phyloP scores from a whole-genome alignment of 495 filamentous ascomycete genomes.

The Venustampulla echinocandica region DNA sequence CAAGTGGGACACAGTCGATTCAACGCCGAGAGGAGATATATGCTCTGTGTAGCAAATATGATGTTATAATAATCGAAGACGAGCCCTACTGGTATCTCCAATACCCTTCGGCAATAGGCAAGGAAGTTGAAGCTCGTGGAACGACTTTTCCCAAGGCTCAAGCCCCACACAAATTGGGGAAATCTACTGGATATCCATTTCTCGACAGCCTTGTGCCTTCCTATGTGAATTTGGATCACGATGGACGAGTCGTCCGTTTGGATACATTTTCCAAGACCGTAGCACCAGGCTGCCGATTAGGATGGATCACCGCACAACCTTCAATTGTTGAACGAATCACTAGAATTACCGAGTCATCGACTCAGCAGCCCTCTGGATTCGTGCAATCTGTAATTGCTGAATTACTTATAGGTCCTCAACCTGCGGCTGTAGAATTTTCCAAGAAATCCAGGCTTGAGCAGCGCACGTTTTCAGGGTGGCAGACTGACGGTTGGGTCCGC shows the following conservation, averaged over 20 bases:
- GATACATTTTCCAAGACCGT: constrained; percentile 83
- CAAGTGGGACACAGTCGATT: constrained; percentile 61
- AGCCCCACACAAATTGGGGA: constrained; percentile 28
- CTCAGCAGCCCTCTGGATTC: constrained; percentile 81
- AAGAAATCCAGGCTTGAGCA: constrained; percentile 23
- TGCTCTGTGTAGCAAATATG: constrained; percentile 68
- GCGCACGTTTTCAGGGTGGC: constrained; percentile 50
- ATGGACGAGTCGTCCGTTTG: constrained; percentile 78
- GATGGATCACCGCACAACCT: constrained; percentile 81
- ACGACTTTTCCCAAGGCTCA: background rate
- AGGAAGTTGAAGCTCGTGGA: constrained; percentile 31
- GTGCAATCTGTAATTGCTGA: constrained; percentile 74
- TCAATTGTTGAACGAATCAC: constrained; percentile 63
- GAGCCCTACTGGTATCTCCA: constrained; percentile 97
- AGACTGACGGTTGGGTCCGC: constrained; percentile 75
- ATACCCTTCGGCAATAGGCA: constrained; percentile 55
- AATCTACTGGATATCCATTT: constrained; percentile 65
- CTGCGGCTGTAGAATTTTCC: constrained; percentile 24
- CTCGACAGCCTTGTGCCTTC: constrained; percentile 78
- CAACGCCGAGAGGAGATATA: constrained; percentile 71
- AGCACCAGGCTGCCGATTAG: constrained; percentile 68
- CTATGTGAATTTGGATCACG: constrained; percentile 60
- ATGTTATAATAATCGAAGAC: constrained; percentile 90
- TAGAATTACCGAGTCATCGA: constrained; percentile 62
- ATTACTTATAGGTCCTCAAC: constrained; percentile 61